Evolutionary conservation across 257 asterid genomes (phyloP).

Genomic region (Ehretia macrophylla): DNA sequence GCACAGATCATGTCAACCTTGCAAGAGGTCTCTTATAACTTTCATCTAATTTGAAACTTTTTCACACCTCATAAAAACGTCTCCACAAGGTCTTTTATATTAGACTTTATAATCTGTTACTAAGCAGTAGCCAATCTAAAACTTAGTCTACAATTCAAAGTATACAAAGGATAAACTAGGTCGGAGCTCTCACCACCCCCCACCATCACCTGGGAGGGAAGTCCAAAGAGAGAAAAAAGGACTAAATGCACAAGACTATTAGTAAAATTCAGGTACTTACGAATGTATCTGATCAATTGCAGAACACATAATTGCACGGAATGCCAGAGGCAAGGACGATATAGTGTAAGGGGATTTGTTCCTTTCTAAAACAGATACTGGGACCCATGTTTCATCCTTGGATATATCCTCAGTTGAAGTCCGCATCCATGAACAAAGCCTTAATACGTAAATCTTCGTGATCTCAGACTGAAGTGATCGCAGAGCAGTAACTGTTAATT

Average conservation of each 20-base stretch:
- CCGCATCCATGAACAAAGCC: conserved; percentile 98
- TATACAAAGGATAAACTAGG: too few species aligned
- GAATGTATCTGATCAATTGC: conserved; percentile 82
- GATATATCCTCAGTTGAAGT: conserved; percentile 78
- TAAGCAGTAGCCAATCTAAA: too few species aligned
- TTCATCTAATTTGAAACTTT: too few species aligned
- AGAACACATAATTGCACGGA: conserved; percentile 68
- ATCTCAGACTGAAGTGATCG: conserved; percentile 76
- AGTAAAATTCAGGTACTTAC: conserved; percentile 46
- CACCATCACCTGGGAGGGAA: too few species aligned
- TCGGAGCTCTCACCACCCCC: too few species aligned
- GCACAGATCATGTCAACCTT: too few species aligned
- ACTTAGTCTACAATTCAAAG: too few species aligned
- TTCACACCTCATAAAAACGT: too few species aligned
- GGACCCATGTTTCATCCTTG: conserved; percentile 86
- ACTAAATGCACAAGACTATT: not conserved
- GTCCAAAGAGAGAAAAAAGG: too few species aligned
- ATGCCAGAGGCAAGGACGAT: conserved; percentile 83
- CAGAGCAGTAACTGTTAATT: conserved; percentile 64
- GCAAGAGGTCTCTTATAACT: too few species aligned
- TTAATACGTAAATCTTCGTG: conserved; percentile 68
- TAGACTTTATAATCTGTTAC: too few species aligned
- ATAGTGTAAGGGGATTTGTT: conserved; percentile 89
- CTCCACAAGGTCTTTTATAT: too few species aligned
- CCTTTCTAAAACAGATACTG: conserved; percentile 88